Conservation (phyloP, 805 yeast genomes). For the Diddensiella transvaalensis region DNA sequence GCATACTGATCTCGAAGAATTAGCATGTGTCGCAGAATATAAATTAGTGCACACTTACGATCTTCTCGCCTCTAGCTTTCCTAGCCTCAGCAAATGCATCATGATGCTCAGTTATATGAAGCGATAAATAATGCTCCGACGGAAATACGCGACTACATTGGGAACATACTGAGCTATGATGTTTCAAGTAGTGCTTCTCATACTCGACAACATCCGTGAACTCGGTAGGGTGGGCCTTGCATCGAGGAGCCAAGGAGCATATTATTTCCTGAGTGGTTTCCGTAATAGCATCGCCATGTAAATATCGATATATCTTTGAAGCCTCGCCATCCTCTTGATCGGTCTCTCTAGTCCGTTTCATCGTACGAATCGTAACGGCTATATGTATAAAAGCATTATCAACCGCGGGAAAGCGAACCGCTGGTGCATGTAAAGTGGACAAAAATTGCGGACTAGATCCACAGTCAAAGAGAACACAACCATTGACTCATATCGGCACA, state of each 20-base stretch:
- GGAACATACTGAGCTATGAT: constrained; percentile 22
- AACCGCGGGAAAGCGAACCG: no score
- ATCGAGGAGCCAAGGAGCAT: constrained; percentile 10
- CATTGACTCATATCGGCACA: no score
- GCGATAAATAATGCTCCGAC: constrained; percentile 37
- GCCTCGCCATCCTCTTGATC: not conserved
- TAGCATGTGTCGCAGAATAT: not conserved
- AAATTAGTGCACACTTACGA: constrained; percentile 17
- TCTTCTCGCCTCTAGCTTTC: constrained; percentile 39
- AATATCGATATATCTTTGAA: not conserved
- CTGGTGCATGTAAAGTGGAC: no score
- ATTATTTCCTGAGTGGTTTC: not conserved
- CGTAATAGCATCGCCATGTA: not conserved
- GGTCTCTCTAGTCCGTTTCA: constrained; percentile 6
- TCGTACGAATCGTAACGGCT: no score
- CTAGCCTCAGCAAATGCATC: constrained; percentile 43
- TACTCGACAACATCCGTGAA: constrained; percentile 14
- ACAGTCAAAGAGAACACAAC: no score
- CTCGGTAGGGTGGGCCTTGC: constrained; percentile 2
- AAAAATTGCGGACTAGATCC: no score
- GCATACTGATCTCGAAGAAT: constrained; percentile 24
- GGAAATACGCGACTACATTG: constrained; percentile 38
- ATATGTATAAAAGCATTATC: no score
- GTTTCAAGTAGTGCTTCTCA: constrained; percentile 25
- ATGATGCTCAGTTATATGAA: constrained; percentile 54